phyloP scores from a whole-genome alignment of 1,139 yeast genomes.

The Kurtzmaniella quercitrusa region DNA sequence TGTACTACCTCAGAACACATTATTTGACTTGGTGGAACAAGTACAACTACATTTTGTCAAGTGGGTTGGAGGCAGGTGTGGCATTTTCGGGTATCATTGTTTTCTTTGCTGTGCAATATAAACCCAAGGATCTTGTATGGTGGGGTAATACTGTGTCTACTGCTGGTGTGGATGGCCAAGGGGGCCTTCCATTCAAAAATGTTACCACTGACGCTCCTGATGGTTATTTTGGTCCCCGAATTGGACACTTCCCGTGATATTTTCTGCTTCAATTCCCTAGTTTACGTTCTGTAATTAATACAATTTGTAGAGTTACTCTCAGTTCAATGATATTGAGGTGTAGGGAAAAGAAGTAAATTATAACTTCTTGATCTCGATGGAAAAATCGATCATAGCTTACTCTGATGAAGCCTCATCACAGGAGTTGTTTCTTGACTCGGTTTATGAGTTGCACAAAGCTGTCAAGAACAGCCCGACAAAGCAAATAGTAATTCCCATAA shows the following conservation, averaged over 20 bases:
- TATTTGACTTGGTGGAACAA: constrained; percentile 52
- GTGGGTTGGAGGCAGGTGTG: constrained; percentile 54
- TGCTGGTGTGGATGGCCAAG: constrained; percentile 38
- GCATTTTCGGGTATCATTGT: constrained; percentile 48
- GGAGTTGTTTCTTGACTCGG: too few species aligned
- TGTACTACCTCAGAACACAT: constrained; percentile 39
- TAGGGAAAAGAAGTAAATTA: too few species aligned
- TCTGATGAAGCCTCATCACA: too few species aligned
- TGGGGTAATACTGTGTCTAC: constrained; percentile 52
- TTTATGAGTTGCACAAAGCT: too few species aligned
- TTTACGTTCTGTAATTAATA: not conserved
- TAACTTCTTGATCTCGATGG: too few species aligned
- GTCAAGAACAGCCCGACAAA: too few species aligned
- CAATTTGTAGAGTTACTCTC: too few species aligned
- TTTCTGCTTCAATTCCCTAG: not conserved
- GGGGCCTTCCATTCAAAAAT: constrained; percentile 11
- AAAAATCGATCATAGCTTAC: too few species aligned
- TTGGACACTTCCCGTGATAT: constrained; percentile 24
- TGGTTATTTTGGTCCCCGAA: constrained; percentile 46
- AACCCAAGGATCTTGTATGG: constrained; percentile 39
- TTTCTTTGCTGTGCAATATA: constrained; percentile 49
- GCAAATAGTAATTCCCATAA: too few species aligned
- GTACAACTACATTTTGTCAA: constrained; percentile 50
- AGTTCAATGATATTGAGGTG: too few species aligned
- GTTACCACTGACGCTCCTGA: constrained; percentile 19